phyloP scores from a whole-genome alignment of 768 basidiomycete genomes.

The Leccinellum rugosiceps region DNA sequence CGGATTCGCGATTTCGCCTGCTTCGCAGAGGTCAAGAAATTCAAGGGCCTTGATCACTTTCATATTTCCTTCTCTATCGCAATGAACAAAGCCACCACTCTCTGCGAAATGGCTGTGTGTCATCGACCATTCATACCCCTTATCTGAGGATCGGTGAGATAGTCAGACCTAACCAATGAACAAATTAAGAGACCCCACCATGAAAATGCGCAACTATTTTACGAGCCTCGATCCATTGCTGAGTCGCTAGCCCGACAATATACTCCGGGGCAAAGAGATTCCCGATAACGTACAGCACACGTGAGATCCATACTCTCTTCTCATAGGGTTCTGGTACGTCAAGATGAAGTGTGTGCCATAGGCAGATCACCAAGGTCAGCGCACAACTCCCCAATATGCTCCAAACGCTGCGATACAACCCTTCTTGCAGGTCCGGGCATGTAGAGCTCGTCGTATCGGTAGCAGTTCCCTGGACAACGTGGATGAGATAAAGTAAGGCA shows the following conservation, averaged over 20 bases:
- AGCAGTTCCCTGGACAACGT: no score
- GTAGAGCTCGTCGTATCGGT: no score
- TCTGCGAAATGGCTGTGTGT: background rate
- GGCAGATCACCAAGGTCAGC: background rate
- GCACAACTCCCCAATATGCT: background rate
- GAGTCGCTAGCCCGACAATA: accelerated
- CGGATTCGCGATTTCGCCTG: background rate
- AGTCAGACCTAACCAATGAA: background rate
- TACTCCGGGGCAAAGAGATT: background rate
- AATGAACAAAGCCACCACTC: background rate
- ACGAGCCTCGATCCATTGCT: background rate
- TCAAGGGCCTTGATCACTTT: background rate
- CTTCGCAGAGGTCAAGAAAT: background rate
- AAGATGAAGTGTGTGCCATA: background rate
- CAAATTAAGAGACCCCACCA: background rate
- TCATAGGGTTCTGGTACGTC: background rate
- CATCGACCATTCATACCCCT: background rate
- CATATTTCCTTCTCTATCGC: background rate
- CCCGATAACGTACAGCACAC: background rate
- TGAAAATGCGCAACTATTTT: background rate
- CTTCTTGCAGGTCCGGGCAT: no score
- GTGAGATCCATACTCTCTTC: background rate
- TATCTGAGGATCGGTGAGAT: background rate
- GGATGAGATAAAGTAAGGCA: no score
- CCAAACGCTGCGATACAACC: background rate